These are phyloP conservation scores for Phenoliferia sp. DNA, from an alignment of 1,284 basidiomycete genomes.

Conservation along the genomic window DNA sequence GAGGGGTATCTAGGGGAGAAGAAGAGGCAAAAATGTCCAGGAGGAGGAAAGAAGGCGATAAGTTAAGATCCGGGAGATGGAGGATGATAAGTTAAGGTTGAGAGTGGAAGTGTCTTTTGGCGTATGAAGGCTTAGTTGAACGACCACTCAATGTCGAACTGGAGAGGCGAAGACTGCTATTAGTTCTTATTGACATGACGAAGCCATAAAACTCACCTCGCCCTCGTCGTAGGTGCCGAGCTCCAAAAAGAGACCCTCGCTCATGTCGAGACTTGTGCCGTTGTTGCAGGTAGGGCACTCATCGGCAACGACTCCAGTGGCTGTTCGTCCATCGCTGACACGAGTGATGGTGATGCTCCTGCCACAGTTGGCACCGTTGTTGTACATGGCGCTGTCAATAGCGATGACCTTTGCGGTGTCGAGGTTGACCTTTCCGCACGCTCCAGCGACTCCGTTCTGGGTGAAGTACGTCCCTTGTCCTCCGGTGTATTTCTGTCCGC, in stretches of 20 bases:
- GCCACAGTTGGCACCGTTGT: conserved; percentile 59
- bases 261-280: not conserved
- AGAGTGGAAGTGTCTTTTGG: too few relatives aligned
- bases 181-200: not conserved
- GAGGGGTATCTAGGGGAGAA: too few relatives aligned
- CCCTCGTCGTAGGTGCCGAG: not conserved
- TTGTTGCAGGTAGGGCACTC: conserved; percentile 49
- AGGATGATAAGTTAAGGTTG: too few relatives aligned
- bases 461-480: conserved; percentile 3
- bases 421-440: not conserved
- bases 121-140: too few relatives aligned
- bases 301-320: conserved; percentile 66
- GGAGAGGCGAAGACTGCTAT: too few relatives aligned
- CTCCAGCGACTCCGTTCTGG: conserved; percentile 7
- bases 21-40: too few relatives aligned
- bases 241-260: not conserved
- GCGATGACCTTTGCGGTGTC: conserved; percentile 4
- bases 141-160: too few relatives aligned
- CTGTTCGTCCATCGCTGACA: conserved; percentile 50
- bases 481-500: not conserved
- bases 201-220: not conserved
- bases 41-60: too few relatives aligned
- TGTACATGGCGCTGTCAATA: conserved; percentile 15
- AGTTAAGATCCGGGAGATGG: too few relatives aligned
- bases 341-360: conserved; percentile 25